phyloP scores from a whole-genome alignment of 2,329 filamentous ascomycete species.

The Hirsutella minnesotensis region DNA sequence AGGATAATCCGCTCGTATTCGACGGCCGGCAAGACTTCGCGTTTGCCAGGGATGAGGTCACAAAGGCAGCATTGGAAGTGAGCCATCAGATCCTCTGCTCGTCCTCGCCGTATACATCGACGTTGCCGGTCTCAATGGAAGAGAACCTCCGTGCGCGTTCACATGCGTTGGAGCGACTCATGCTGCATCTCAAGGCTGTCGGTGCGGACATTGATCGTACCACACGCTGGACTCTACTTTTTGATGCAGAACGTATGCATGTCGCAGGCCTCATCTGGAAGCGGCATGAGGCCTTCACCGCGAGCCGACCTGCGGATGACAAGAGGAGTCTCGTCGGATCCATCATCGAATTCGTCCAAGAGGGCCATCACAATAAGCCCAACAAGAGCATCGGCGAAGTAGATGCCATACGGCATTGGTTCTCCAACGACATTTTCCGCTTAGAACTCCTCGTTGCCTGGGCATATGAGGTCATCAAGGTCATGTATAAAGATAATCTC shows the following conservation, averaged over 20 bases:
- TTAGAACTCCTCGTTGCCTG: conserved; percentile 69
- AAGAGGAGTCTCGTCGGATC: conserved; percentile 62
- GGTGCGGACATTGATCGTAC: conserved; percentile 53
- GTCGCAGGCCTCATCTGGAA: conserved; percentile 73
- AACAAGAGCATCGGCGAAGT: conserved; percentile 55
- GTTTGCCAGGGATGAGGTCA: conserved; percentile 60
- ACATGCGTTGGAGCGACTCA: conserved; percentile 63
- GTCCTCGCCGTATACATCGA: conserved; percentile 60
- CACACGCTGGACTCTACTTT: conserved; percentile 71
- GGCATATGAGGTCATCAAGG: conserved; percentile 66
- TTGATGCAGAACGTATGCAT: conserved; percentile 80
- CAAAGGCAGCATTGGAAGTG: conserved; percentile 63
- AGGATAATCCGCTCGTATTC: conserved; percentile 82
- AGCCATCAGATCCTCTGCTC: conserved; percentile 76
- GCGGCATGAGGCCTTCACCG: conserved; percentile 58
- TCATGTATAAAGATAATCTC: conserved; percentile 51
- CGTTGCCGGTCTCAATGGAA: conserved; percentile 63
- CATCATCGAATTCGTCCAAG: conserved; percentile 64
- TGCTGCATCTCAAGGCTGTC: conserved; percentile 55
- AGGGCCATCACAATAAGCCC: conserved; percentile 56
- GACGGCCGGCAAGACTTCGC: conserved; percentile 52
- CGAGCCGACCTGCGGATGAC: conserved; percentile 43
- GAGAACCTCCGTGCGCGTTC: conserved; percentile 66
- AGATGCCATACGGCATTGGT: conserved; percentile 77
- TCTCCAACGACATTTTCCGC: conserved; percentile 61